Evolutionary conservation across 495 filamentous ascomycete species (phyloP).

Genomic region (Daldinia childiae): DNA sequence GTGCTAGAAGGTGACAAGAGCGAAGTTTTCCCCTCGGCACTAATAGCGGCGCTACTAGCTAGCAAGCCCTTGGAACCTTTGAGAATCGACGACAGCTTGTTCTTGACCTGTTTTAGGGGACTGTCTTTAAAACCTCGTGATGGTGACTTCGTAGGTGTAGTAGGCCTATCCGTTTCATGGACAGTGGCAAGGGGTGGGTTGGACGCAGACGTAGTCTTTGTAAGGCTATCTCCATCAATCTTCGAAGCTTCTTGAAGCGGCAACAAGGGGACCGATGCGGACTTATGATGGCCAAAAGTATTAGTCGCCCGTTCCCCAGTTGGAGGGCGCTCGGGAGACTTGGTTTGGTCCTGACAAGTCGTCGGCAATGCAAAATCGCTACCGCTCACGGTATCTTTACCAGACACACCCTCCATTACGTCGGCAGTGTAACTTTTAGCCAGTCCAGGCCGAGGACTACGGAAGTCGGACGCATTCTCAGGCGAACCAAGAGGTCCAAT

Average conservation of each 20-base stretch:
- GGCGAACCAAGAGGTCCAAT: constrained; percentile 68
- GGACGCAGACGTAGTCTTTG: constrained; percentile 72
- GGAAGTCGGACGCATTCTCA: constrained; percentile 45
- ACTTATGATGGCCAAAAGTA: constrained; percentile 59
- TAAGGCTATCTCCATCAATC: constrained; percentile 51
- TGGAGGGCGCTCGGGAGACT: constrained; percentile 54
- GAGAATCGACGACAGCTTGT: constrained; percentile 84
- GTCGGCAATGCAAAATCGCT: constrained; percentile 55
- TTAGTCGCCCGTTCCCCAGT: constrained; percentile 46
- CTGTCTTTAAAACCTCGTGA: constrained; percentile 73
- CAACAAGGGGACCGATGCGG: constrained; percentile 62
- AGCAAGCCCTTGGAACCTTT: constrained; percentile 86
- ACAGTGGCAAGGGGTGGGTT: constrained; percentile 61
- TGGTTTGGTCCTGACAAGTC: constrained; percentile 44
- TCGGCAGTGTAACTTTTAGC: constrained; percentile 68
- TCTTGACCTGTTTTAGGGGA: constrained; percentile 87
- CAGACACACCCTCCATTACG: constrained; percentile 65
- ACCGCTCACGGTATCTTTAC: constrained; percentile 53
- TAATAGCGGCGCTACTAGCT: constrained; percentile 79
- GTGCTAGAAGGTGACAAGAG: constrained; percentile 56
- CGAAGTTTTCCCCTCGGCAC: constrained; percentile 75
- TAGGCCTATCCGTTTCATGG: constrained; percentile 58
- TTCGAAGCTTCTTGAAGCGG: constrained; percentile 52
- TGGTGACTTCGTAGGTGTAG: constrained; percentile 77
- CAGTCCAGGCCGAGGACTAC: constrained; percentile 58